Evolutionary conservation across 1,284 basidiomycete species (phyloP).

Genomic region (Moesziomyces antarcticus): DNA sequence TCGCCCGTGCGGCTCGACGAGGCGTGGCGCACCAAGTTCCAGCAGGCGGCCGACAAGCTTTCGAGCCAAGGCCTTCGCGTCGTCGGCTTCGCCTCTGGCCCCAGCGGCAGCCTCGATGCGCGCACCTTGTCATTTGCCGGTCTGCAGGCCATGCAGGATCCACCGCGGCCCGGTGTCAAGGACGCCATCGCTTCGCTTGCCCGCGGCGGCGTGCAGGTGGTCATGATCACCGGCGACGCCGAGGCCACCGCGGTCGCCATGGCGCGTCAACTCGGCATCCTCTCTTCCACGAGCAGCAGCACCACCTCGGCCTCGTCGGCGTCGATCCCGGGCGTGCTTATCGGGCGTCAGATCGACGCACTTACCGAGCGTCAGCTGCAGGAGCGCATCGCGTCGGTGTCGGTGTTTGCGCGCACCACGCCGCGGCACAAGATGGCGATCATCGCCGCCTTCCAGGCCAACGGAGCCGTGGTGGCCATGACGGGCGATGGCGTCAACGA

Average conservation of each 20-base stretch:
- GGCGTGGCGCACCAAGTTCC: slow-evolving; percentile 76
- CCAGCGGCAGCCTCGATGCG: slow-evolving; percentile 51
- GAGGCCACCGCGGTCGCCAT: slow-evolving; percentile 91
- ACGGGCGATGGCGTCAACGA: slow-evolving; percentile 70
- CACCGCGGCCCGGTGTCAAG: slow-evolving; percentile 90
- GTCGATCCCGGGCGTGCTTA: slow-evolving; percentile 72
- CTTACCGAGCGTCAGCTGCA: slow-evolving; percentile 79
- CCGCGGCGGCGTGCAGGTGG: slow-evolving; percentile 87
- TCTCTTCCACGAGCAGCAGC: slow-evolving; percentile 5
- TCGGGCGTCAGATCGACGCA: slow-evolving; percentile 85
- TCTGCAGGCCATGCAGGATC: slow-evolving; percentile 94
- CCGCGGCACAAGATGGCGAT: slow-evolving; percentile 98
- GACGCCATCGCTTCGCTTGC: slow-evolving; percentile 85
- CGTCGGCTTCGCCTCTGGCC: slow-evolving; percentile 87
- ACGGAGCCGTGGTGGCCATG: slow-evolving; percentile 96
- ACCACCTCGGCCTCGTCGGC: background rate
- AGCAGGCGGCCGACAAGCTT: slow-evolving; percentile 77
- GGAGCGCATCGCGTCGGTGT: slow-evolving; percentile 82
- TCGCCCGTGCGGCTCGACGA: slow-evolving; percentile 82
- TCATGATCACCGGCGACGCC: slow-evolving; percentile 98
- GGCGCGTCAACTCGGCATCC: slow-evolving; percentile 86
- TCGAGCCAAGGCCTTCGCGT: slow-evolving; percentile 84
- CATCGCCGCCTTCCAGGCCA: slow-evolving; percentile 87
- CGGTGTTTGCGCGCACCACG: slow-evolving; percentile 92
- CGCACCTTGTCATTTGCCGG: slow-evolving; percentile 85